Percentiles rank a stretch among this genome's conserved stretches.
phyloP scores from a whole-genome alignment of 352 stramenopile genomes.

The Globisporangium cederbergense region DNA sequence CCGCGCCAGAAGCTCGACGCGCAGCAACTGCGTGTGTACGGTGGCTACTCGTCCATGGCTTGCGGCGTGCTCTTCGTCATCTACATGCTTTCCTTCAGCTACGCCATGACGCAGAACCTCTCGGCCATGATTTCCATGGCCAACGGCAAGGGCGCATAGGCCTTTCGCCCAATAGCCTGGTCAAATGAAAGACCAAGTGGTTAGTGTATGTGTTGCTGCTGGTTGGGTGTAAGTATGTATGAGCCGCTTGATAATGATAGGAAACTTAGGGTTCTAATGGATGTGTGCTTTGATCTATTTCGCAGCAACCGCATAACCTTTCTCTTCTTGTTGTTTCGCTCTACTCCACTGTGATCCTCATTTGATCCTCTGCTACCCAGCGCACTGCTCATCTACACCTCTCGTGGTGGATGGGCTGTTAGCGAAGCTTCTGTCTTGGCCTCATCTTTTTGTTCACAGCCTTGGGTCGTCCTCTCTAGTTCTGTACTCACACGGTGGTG shows the following conservation, averaged over 20 bases:
- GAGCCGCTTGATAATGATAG: not conserved
- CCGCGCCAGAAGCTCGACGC: conserved; percentile 47
- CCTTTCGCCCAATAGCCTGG: not conserved
- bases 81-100: conserved; percentile 58
- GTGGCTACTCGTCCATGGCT: conserved; percentile 47
- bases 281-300: conserved; percentile 1
- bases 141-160: conserved; percentile 12
- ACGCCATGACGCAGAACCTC: conserved; percentile 28
- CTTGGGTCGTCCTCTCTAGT: too few species aligned
- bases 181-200: not conserved
- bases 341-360: too few species aligned
- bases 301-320: not conserved
- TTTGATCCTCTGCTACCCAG: too few species aligned
- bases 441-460: too few species aligned
- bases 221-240: not conserved
- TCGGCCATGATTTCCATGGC: conserved; percentile 18
- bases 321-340: too few species aligned
- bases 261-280: not conserved
- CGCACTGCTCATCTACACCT: too few species aligned
- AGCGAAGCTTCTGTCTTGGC: too few species aligned
- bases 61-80: conserved; percentile 50
- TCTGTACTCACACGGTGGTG: too few species aligned
- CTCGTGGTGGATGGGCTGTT: too few species aligned
- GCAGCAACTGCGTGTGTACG: conserved; percentile 44
- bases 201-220: not conserved